phyloP scores from a whole-genome alignment of 306 rosid genomes.

The Biancaea sappan region DNA sequence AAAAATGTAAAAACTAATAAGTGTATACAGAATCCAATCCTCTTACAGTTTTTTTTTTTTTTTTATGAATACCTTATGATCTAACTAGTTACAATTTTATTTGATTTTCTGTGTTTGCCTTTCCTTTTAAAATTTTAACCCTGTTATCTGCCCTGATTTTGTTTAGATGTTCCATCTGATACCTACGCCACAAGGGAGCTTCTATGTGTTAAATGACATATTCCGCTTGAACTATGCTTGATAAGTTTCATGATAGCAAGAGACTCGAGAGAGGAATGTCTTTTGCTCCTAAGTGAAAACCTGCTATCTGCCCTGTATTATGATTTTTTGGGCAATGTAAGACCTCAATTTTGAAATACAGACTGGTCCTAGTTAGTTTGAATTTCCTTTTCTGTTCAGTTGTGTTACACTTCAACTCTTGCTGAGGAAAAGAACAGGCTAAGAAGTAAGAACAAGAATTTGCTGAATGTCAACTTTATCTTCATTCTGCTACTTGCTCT shows the following conservation, averaged over 20 bases:
- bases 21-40: not conserved
- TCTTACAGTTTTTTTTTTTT: not conserved
- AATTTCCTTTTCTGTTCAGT: not conserved
- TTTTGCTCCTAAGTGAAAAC: not conserved
- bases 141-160: slow-evolving; percentile 5
- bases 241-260: slow-evolving; percentile 7
- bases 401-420: not conserved
- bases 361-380: not conserved
- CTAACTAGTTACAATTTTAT: not conserved
- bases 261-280: not conserved
- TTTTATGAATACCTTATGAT: not conserved
- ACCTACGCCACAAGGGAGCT: slow-evolving; percentile 78
- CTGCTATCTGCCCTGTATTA: no score
- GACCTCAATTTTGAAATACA: not conserved
- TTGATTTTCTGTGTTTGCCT: not conserved
- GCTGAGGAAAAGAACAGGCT: not conserved
- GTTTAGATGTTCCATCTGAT: slow-evolving; percentile 90
- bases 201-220: slow-evolving; percentile 81
- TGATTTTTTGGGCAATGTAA: not conserved
- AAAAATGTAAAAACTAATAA: not conserved
- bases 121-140: not conserved
- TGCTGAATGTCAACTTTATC: not conserved
- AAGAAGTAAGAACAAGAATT: not conserved
- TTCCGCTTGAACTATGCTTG: slow-evolving; percentile 93
- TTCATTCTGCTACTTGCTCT: not conserved